These are phyloP conservation scores for Paramecium tetraurelia DNA, from an alignment of 73 alveolate species.

Conservation along the genomic window DNA sequence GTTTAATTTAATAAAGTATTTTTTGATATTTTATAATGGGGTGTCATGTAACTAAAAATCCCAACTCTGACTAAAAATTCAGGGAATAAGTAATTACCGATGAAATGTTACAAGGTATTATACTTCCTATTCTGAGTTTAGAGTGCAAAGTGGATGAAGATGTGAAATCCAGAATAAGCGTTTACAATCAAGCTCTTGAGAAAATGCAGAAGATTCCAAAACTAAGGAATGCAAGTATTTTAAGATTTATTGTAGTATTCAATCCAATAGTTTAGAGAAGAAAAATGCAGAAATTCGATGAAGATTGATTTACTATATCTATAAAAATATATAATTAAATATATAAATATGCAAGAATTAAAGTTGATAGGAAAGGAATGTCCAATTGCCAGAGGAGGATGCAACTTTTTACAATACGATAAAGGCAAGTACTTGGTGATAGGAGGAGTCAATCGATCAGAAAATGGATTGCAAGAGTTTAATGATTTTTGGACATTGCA, in stretches of 20 bases:
- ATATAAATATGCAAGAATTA: slow-evolving; percentile 1
- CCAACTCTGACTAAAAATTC: neutral
- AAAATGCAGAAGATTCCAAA: neutral
- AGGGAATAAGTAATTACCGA: neutral
- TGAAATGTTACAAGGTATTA: neutral
- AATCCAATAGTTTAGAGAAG: slow-evolving; percentile 13
- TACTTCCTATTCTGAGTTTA: neutral
- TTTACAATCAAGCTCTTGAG: neutral
- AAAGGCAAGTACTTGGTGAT: neutral
- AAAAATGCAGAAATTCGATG: neutral
- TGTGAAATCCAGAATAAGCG: neutral
- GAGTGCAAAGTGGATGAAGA: neutral
- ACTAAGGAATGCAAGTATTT: neutral
- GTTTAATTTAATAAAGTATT: neutral
- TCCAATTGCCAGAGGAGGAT: slow-evolving; percentile 40
- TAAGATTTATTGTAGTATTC: neutral
- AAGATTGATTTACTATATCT: neutral
- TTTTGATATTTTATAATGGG: neutral
- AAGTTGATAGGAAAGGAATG: slow-evolving; percentile 1
- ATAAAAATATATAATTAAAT: neutral
- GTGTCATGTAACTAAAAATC: neutral
- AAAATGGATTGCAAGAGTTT: neutral
- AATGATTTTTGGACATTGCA: slow-evolving; percentile 38
- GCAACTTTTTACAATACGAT: slow-evolving; percentile 19
- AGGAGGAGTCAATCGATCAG: slow-evolving; percentile 37